Base-by-base conservation (phyloP, 2,329 filamentous ascomycete genomes). In the Aschersonia sp. region DNA sequence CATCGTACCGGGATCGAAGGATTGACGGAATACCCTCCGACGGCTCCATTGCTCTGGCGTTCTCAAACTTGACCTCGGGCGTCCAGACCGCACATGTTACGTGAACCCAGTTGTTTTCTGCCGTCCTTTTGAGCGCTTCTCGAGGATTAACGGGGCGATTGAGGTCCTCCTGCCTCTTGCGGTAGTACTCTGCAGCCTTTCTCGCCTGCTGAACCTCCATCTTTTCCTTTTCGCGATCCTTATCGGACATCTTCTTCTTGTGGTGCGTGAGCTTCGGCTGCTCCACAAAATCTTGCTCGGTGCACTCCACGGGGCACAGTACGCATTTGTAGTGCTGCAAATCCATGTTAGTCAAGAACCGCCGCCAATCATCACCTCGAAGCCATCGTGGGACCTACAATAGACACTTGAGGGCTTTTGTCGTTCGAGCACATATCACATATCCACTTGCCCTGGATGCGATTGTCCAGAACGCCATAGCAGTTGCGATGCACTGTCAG, bases 101-200 rank as follows among this genome's bases (percentile, higher is more conserved):
- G 61, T 98, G 92, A 12, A 96, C 87, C 92, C 92, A 98, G 59
- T 97, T 97, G 67, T 97, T 97, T 61, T 94, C 89, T 4, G 85
- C 86, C 0, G 92, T 98, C 45, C 87, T 80, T 67, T 98, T 98
- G 52, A 98, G 71, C 3, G 92, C 84, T 61, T 97, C 92, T 45
- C 92, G 80, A 30, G 92, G 92, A 53, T 87, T 78, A 38, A 84
- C 66, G 1, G 92, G 91, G 45, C 89, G 84, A 55, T 89, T 88
- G 57, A 84, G 79, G 51, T 91, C 84, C 59, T 87, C 79, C 65
- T 98, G 91, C 59, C 80, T 82, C 61, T 84, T 84, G 41, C 80
- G 79, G 63, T 94, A 95, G 48, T 82, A 82, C n/a, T 91, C 84
- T 45, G 82, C 84, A 5, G 84, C 83, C 55, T 84, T 85, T 47